Conservation (phyloP, 108 stramenopile genomes). For the Cyclotella sp. region DNA sequence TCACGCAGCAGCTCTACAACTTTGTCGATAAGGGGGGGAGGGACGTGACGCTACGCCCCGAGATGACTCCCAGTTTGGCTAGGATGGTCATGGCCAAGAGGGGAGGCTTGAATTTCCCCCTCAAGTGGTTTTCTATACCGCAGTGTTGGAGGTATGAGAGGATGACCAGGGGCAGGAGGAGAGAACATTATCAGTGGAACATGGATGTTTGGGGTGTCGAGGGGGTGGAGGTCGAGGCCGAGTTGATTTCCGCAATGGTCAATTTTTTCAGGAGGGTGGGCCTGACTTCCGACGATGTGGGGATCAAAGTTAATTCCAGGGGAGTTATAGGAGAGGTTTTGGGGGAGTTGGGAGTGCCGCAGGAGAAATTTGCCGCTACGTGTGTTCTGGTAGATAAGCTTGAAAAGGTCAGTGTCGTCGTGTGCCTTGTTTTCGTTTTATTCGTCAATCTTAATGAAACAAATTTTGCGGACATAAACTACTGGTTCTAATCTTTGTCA, state of each 20-base stretch:
- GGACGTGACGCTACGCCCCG: slow-evolving; percentile 86
- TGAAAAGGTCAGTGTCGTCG: slow-evolving; percentile 78
- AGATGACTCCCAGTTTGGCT: slow-evolving; percentile 98
- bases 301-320: slow-evolving; percentile 96
- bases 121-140: slow-evolving; percentile 97
- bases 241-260: slow-evolving; percentile 93
- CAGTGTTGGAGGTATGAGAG: slow-evolving; percentile 98
- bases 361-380: slow-evolving; percentile 93
- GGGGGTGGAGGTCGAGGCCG: slow-evolving; percentile 94
- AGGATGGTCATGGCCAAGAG: slow-evolving; percentile 97
- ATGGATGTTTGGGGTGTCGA: slow-evolving; percentile 92
- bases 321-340: slow-evolving; percentile 92
- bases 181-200: slow-evolving; percentile 99
- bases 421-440: background rate
- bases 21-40: slow-evolving; percentile 97
- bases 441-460: background rate
- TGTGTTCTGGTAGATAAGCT: slow-evolving; percentile 98
- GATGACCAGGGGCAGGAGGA: slow-evolving; percentile 95
- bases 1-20: slow-evolving; percentile 97
- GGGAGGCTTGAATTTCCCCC: slow-evolving; percentile 86
- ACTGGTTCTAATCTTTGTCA: too few species aligned
- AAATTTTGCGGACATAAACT: background rate
- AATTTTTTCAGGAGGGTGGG: slow-evolving; percentile 90
- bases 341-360: slow-evolving; percentile 86
- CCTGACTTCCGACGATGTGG: slow-evolving; percentile 90